Conservation (phyloP, 441 rosid genomes). For the Raphanus hybrid region DNA sequence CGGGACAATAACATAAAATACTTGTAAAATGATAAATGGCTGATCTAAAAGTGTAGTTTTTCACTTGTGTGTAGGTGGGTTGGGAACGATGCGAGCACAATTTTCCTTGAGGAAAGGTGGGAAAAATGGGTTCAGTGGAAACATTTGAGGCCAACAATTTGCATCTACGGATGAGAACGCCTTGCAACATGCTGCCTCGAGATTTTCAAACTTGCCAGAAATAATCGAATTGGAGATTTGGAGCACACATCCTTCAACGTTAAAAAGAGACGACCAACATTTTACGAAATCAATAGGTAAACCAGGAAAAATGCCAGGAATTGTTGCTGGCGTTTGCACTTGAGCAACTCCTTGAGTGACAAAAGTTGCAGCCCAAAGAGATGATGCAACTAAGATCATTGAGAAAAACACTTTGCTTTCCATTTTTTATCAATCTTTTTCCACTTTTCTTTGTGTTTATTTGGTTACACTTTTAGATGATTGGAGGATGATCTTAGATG, state of each 20-base stretch:
- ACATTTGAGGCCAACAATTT: constrained; percentile 17
- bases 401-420: constrained; percentile 7
- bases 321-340: neutral
- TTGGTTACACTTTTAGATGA: neutral
- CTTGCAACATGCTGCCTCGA: neutral
- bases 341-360: neutral
- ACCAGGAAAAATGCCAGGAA: neutral
- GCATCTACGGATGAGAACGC: neutral
- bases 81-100: neutral
- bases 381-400: neutral
- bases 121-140: constrained; percentile 2
- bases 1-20: neutral
- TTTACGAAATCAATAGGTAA: constrained; percentile 5
- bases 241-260: constrained; percentile 1
- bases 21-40: neutral
- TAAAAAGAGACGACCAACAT: constrained; percentile 13
- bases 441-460: neutral
- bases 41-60: neutral
- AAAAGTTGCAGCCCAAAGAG: neutral
- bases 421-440: neutral
- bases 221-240: neutral
- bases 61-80: neutral
- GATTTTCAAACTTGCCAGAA: neutral
- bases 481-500: neutral
- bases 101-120: neutral